Conservation (phyloP, 495 filamentous ascomycete species). For the Penicillium angulare region DNA sequence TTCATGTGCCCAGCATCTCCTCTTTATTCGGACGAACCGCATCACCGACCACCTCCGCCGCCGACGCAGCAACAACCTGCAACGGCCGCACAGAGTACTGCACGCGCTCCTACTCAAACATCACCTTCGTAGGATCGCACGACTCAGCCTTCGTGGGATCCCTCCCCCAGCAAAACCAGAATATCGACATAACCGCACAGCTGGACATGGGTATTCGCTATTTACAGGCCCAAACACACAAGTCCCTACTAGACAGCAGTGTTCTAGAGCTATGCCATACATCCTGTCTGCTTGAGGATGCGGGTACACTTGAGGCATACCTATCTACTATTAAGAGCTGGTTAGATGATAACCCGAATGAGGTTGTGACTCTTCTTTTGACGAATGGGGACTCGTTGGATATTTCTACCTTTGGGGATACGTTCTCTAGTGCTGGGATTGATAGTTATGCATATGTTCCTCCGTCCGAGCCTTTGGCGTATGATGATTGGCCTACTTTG, state of each 20-base stretch:
- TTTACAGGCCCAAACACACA: constrained; percentile 68
- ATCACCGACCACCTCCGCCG: constrained; percentile 1
- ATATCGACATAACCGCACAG: constrained; percentile 60
- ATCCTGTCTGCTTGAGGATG: constrained; percentile 61
- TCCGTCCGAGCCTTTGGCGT: constrained; percentile 23
- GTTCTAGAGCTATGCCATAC: constrained; percentile 65
- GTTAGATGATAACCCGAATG: constrained; percentile 63
- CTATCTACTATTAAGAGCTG: constrained; percentile 58
- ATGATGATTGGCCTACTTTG: constrained; percentile 62
- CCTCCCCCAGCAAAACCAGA: constrained; percentile 64
- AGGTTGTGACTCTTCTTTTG: constrained; percentile 68
- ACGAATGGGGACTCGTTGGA: constrained; percentile 62
- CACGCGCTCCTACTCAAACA: constrained; percentile 57
- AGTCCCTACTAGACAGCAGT: constrained; percentile 33
- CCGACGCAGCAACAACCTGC: constrained; percentile 38
- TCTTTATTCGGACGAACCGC: constrained; percentile 2
- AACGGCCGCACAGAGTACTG: constrained; percentile 68
- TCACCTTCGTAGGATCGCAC: constrained; percentile 70
- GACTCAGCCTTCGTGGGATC: constrained; percentile 64
- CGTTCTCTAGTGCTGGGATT: constrained; percentile 54
- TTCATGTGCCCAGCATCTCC: background rate
- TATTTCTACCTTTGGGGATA: constrained; percentile 48
- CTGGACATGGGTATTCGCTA: constrained; percentile 67
- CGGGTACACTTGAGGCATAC: constrained; percentile 56
- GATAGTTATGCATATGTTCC: constrained; percentile 59